A percentile compares a stretch with the other conserved stretches of the same genome.
These are phyloP conservation scores for Plenodomus tracheiphilus DNA, from an alignment of 2,329 filamentous ascomycete species.

Conservation along the genomic window DNA sequence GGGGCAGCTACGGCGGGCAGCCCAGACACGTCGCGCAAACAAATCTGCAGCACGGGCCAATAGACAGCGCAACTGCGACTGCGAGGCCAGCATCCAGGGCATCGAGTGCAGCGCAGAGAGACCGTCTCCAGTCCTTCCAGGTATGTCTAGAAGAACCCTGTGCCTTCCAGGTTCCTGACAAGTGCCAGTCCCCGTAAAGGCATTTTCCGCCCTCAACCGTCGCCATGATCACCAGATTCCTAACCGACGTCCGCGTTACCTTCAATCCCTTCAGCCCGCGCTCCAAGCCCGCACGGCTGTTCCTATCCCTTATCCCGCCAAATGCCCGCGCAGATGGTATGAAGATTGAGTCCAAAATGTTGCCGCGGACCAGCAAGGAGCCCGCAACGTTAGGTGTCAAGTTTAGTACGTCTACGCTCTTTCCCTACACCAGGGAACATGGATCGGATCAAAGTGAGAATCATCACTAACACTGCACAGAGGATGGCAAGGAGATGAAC, in stretches of 20 bases:
- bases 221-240: constrained; percentile 81
- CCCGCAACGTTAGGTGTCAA: constrained; percentile 73
- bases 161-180: background rate
- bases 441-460: background rate
- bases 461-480: constrained; percentile 51
- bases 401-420: constrained; percentile 68
- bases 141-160: background rate
- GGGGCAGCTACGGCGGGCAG: constrained; percentile 17
- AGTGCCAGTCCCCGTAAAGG: too few species aligned
- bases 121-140: background rate
- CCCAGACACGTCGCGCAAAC: constrained; percentile 16
- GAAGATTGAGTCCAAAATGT: constrained; percentile 74
- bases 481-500: constrained; percentile 89
- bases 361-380: constrained; percentile 71
- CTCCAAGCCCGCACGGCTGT: constrained; percentile 82
- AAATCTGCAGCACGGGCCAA: constrained; percentile 24
- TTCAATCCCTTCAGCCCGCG: constrained; percentile 89
- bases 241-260: constrained; percentile 79
- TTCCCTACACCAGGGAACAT: background rate
- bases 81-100: background rate
- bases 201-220: constrained; percentile 5
- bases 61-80: background rate
- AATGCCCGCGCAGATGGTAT: constrained; percentile 74
- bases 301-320: constrained; percentile 82
- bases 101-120: background rate